A percentile compares a stretch with the other conserved stretches of the same genome.
phyloP scores from a whole-genome alignment of 2,329 filamentous ascomycete genomes.

The Pseudocercospora vitis region DNA sequence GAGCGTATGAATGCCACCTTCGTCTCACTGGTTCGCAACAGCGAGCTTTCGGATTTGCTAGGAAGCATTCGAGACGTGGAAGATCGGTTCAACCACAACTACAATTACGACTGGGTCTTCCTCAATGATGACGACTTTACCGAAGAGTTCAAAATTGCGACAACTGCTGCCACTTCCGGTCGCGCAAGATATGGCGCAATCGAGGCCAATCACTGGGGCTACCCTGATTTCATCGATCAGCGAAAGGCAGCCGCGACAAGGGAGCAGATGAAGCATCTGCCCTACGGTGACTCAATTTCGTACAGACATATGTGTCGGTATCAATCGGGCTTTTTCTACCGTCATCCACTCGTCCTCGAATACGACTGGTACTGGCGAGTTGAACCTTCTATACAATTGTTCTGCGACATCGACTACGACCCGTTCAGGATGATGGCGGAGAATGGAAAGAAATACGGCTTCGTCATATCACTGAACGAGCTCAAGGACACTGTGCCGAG shows the following conservation, averaged over 20 bases:
- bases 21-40: constrained; percentile 80
- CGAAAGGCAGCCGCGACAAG: not conserved
- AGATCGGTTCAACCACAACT: constrained; percentile 42
- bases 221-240: not conserved
- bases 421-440: constrained; percentile 40
- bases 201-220: not conserved
- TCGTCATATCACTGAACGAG: constrained; percentile 54
- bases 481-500: constrained; percentile 47
- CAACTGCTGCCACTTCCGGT: not conserved
- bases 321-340: constrained; percentile 44
- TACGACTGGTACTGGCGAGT: constrained; percentile 64
- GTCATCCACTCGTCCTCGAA: constrained; percentile 42
- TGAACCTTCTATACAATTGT: constrained; percentile 59
- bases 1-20: constrained; percentile 65
- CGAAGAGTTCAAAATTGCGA: not conserved
- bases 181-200: constrained; percentile 3
- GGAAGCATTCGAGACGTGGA: constrained; percentile 89
- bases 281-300: constrained; percentile 1
- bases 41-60: constrained; percentile 85
- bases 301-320: constrained; percentile 46
- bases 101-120: constrained; percentile 8
- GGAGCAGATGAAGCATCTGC: not conserved
- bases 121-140: constrained; percentile 6
- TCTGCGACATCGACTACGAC: constrained; percentile 49
- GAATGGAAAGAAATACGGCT: constrained; percentile 46